Conservation (phyloP, 2,329 filamentous ascomycete genomes). For the Tolypocladium album region DNA sequence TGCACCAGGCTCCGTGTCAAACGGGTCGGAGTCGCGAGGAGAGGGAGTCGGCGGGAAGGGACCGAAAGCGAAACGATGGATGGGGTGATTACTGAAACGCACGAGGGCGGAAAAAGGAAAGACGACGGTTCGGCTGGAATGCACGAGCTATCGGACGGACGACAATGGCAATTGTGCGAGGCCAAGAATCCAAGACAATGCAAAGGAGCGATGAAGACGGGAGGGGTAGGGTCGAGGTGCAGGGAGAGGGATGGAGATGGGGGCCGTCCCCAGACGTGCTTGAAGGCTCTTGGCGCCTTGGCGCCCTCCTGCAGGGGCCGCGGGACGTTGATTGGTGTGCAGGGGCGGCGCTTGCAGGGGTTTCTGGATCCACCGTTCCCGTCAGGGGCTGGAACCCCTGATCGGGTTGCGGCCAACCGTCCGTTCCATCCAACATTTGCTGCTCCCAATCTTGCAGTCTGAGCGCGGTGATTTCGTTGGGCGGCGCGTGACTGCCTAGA, state of each 20-base stretch:
- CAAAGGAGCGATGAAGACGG: too few species aligned
- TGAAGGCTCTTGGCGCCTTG: neutral
- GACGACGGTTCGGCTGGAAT: neutral
- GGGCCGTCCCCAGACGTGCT: neutral
- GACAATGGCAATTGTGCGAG: neutral
- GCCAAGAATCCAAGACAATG: neutral
- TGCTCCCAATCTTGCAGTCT: neutral
- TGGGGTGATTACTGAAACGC: neutral
- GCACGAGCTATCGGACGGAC: neutral
- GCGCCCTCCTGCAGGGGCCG: neutral
- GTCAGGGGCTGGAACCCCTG: conserved; percentile 4
- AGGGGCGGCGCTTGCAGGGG: neutral
- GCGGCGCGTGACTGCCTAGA: neutral
- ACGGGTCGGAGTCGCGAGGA: neutral
- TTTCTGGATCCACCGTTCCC: neutral
- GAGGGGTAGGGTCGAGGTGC: too few species aligned
- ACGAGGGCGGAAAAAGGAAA: neutral
- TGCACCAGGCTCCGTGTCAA: neutral
- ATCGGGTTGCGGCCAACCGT: neutral
- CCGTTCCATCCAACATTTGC: neutral
- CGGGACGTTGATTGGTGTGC: neutral
- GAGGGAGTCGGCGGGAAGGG: neutral
- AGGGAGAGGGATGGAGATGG: neutral
- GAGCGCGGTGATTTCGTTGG: neutral
- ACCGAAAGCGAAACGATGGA: neutral